Evolutionary conservation across 179 eudicot genomes (phyloP).

Genomic region (Silene vulgaris): DNA sequence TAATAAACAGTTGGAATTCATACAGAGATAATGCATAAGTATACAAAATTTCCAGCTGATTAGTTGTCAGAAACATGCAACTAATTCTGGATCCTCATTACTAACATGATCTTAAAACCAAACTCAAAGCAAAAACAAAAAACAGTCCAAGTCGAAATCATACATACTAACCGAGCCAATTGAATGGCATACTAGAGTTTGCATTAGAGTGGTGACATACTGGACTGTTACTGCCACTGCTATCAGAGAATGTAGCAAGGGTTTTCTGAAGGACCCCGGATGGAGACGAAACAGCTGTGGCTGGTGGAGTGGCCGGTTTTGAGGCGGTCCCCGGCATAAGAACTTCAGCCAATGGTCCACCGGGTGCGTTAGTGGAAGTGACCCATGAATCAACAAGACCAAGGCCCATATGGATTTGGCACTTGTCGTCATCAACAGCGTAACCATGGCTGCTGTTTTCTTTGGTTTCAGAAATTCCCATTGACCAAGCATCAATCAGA

Average conservation of each 20-base stretch:
- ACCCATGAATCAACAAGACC: conserved; percentile 41
- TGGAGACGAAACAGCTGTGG: conserved; percentile 46
- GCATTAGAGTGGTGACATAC: conserved; percentile 30
- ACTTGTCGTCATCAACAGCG: conserved; percentile 34
- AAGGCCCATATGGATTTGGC: conserved; percentile 41
- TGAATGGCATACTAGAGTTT: conserved; percentile 37
- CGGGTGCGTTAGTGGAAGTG: conserved; percentile 32
- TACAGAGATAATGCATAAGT: conserved; percentile 12
- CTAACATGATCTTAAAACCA: conserved; percentile 9
- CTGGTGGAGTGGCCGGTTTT: conserved; percentile 31
- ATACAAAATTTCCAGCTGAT: conserved; percentile 35
- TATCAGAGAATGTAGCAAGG: conserved; percentile 46
- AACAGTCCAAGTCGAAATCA: conserved; percentile 4
- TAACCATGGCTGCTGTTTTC: conserved; percentile 29
- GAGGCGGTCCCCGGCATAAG: conserved; percentile 32
- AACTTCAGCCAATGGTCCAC: conserved; percentile 81
- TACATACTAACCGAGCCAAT: conserved; percentile 38
- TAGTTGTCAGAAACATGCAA: conserved; percentile 25
- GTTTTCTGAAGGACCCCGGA: conserved; percentile 52
- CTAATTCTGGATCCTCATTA: conserved; percentile 25
- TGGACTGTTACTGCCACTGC: conserved; percentile 57
- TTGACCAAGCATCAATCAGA: conserved; percentile 61
- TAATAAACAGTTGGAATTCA: conserved; percentile 23
- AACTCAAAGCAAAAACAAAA: conserved; percentile 6
- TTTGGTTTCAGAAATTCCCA: conserved; percentile 23